A percentile compares a stretch with the other conserved stretches of the same genome.
Evolutionary conservation across 257 asterid genomes (phyloP).

Genomic region (Solanum chmielewskii): DNA sequence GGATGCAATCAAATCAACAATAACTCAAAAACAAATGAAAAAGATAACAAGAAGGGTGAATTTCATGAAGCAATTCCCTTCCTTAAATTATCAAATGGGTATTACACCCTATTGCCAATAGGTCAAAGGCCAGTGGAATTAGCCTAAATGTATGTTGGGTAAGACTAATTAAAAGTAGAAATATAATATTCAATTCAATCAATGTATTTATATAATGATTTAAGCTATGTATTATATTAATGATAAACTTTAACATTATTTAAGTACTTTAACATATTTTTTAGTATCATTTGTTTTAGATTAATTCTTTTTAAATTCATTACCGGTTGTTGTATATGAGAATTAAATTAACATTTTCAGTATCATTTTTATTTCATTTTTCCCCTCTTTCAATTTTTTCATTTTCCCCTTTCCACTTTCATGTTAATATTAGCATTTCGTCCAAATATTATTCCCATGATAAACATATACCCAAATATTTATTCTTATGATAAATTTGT

Average conservation of each 20-base stretch:
- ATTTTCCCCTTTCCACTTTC: too few species aligned
- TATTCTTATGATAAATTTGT: too few species aligned
- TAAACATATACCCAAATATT: too few species aligned
- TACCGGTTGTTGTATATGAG: too few species aligned
- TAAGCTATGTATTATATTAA: background rate
- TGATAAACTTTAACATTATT: background rate
- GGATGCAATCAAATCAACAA: background rate
- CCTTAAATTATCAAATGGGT: background rate
- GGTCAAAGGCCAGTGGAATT: background rate
- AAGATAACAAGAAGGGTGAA: background rate
- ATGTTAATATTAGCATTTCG: too few species aligned
- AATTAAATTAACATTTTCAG: too few species aligned
- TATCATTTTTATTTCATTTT: constrained; percentile 9
- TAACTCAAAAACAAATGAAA: too few species aligned
- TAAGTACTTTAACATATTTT: background rate
- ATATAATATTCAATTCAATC: background rate
- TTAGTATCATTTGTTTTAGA: background rate
- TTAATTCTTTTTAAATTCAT: constrained; percentile 5
- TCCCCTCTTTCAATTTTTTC: too few species aligned
- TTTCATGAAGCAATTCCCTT: background rate
- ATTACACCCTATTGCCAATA: background rate
- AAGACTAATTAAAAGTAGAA: background rate
- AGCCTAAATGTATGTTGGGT: background rate
- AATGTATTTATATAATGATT: background rate
- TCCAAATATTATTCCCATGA: too few species aligned